Evolutionary conservation across 2,329 filamentous ascomycete species (phyloP).

Genomic region (Cladosporium halotolerans): DNA sequence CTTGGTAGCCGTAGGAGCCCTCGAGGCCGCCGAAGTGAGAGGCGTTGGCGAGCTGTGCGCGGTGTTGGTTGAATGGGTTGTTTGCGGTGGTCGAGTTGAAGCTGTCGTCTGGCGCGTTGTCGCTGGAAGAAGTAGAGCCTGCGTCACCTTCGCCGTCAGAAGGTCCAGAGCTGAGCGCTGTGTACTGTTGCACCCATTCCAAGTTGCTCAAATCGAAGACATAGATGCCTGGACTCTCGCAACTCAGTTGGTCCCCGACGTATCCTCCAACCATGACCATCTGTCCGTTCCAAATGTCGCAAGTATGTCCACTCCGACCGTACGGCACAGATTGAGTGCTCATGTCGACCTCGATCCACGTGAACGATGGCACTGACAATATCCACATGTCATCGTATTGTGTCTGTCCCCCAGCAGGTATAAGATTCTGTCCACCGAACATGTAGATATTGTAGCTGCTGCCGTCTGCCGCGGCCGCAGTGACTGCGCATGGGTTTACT

Average conservation of each 20-base stretch:
- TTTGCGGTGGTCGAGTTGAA: conserved; percentile 24
- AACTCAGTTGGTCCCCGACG: conserved; percentile 53
- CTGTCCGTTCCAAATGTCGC: conserved; percentile 71
- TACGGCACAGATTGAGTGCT: conserved; percentile 42
- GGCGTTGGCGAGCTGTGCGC: conserved; percentile 38
- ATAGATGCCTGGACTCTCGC: conserved; percentile 64
- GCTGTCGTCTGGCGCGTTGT: conserved; percentile 2
- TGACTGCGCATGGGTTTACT: conserved; percentile 65
- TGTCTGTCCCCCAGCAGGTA: conserved; percentile 52
- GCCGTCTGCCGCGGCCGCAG: conserved; percentile 57
- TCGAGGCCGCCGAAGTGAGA: conserved; percentile 52
- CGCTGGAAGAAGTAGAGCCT: conserved; percentile 9
- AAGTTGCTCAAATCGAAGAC: conserved; percentile 69
- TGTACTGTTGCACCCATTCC: conserved; percentile 65
- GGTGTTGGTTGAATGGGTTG: conserved; percentile 47
- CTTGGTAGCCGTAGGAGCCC: conserved; percentile 59
- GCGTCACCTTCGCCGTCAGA: conserved; percentile 18
- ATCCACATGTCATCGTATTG: conserved; percentile 74
- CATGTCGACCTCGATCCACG: conserved; percentile 64
- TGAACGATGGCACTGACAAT: conserved; percentile 71
- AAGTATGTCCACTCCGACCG: conserved; percentile 66
- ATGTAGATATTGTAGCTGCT: conserved; percentile 73
- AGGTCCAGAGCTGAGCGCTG: conserved; percentile 54
- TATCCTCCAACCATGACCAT: conserved; percentile 74
- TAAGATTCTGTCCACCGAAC: conserved; percentile 69